These are phyloP conservation scores for Fusarium nematophilum DNA, from an alignment of 2,329 filamentous ascomycete genomes.

Conservation along the genomic window DNA sequence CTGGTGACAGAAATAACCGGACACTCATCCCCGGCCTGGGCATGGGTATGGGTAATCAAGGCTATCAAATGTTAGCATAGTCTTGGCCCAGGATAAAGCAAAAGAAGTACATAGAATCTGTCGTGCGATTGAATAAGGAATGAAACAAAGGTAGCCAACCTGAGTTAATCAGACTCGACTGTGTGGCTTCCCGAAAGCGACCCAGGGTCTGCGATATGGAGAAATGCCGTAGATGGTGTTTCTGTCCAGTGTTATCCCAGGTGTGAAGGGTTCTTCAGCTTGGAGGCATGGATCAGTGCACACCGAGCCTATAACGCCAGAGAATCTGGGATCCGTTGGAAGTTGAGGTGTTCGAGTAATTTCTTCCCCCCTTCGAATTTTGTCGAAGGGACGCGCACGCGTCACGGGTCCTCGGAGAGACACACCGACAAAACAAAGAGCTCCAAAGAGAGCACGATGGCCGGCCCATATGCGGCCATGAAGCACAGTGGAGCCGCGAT, in stretches of 20 bases:
- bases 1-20: slow-evolving; percentile 23
- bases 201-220: not conserved
- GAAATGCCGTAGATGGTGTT: slow-evolving; percentile 12
- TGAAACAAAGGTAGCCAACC: too few species aligned
- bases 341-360: slow-evolving; percentile 32
- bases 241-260: slow-evolving; percentile 6
- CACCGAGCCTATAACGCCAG: slow-evolving; percentile 40
- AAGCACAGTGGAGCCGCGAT: slow-evolving; percentile 49
- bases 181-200: not conserved
- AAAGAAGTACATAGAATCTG: too few species aligned
- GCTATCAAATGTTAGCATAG: slow-evolving; percentile 16
- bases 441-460: slow-evolving; percentile 44
- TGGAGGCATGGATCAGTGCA: slow-evolving; percentile 40
- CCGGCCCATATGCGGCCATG: slow-evolving; percentile 50
- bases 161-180: too few species aligned
- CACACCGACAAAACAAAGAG: slow-evolving; percentile 51
- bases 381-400: slow-evolving; percentile 45
- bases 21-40: too few species aligned
- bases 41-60: slow-evolving; percentile 9
- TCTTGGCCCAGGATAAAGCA: not conserved
- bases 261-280: slow-evolving; percentile 21
- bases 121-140: too few species aligned
- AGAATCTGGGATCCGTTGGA: slow-evolving; percentile 33
- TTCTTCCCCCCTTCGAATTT: not conserved
- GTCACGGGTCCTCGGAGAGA: slow-evolving; percentile 44